A percentile compares a stretch with the other conserved stretches of the same genome.
These are phyloP conservation scores for Thelephora aurantiotincta DNA, from an alignment of 768 basidiomycete species.

Conservation along the genomic window DNA sequence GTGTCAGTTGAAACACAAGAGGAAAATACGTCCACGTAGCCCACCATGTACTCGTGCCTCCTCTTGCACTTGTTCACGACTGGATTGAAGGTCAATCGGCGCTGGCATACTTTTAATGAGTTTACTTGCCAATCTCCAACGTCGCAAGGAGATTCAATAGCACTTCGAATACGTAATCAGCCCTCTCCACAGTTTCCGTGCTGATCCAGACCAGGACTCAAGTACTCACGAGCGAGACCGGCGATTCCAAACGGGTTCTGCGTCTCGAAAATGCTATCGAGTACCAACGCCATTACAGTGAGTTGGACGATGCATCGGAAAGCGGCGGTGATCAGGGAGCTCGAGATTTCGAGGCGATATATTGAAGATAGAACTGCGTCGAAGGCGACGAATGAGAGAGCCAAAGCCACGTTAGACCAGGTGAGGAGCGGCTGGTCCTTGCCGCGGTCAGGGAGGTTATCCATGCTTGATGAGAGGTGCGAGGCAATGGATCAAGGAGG, in stretches of 20 bases:
- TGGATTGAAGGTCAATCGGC: slow-evolving; percentile 11
- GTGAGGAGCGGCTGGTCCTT: slow-evolving; percentile 50
- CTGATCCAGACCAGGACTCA: slow-evolving; percentile 22
- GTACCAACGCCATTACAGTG: slow-evolving; percentile 51
- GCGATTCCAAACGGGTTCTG: slow-evolving; percentile 63
- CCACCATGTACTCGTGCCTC: slow-evolving; percentile 62
- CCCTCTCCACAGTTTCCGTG: too few relatives aligned
- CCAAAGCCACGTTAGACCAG: slow-evolving; percentile 69
- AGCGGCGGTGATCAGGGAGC: slow-evolving; percentile 54
- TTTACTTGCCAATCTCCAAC: slow-evolving; percentile 51
- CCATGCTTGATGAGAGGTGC: slow-evolving; percentile 14
- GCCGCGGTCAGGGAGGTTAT: slow-evolving; percentile 41
- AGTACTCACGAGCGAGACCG: slow-evolving; percentile 51
- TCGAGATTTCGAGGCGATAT: slow-evolving; percentile 56
- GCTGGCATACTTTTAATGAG: neutral
- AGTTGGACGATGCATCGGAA: slow-evolving; percentile 69
- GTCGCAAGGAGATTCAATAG: slow-evolving; percentile 68
- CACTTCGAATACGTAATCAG: slow-evolving; percentile 20
- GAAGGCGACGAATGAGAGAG: slow-evolving; percentile 61
- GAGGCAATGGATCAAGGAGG: too few relatives aligned
- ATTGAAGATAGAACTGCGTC: slow-evolving; percentile 50
- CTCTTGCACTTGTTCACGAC: slow-evolving; percentile 71
- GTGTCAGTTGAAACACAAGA: neutral
- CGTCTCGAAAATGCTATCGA: slow-evolving; percentile 65
- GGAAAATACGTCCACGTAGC: neutral